Base-by-base conservation (phyloP, 192 early-diverging fungal species). In the Radiomyces spectabilis region DNA sequence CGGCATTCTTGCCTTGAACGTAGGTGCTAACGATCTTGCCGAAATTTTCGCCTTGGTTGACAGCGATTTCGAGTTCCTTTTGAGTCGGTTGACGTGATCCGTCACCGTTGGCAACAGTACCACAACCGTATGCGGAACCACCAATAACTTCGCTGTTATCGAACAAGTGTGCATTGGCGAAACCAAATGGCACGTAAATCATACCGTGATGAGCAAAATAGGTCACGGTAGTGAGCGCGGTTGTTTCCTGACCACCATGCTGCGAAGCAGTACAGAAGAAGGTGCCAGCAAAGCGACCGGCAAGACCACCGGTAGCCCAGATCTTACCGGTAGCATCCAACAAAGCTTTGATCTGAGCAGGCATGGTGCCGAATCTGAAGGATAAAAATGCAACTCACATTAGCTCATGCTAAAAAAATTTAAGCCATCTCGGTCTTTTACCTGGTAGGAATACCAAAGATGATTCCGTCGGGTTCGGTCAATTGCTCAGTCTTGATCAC, bases 181-280 rank as follows among this genome's bases (percentile, higher is more conserved):
- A 80, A 26, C 85, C 85, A 24, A 89, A 52, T 4, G 89, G 89
- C 37, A 88, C 85, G 54, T 73, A 92, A 50, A 80, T 67, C 39
- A 92, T 79, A 31, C 86, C 89, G 54, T 88, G 86, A 68, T 89
- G 86, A 4, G 72, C 79, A 27, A 86, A 71, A 63, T 78, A 72
- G 15, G 85, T 73, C 30, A 89, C 51, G 55, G 85, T 69, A 24
- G 78, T 78, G 3, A 84, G 51, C 37, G 79, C 75, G 2, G 86
- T 88, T 29, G 74, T 75, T 39, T 57, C 55, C 47, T 57, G 55
- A 37, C 55, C 55, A n/a, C 55, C 55, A 19, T 57, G 43, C 71
- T 85, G 85, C 35, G 77, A 70, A 7, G 67, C 79, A 12, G 86
- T 88, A 39, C 85, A 83, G 42, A 75, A 79, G 77, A 92, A 92